Percentiles rank a stretch among this genome's conserved stretches.
Evolutionary conservation across 352 stramenopile species (phyloP).

Genomic region (Globisporangium spiculum): DNA sequence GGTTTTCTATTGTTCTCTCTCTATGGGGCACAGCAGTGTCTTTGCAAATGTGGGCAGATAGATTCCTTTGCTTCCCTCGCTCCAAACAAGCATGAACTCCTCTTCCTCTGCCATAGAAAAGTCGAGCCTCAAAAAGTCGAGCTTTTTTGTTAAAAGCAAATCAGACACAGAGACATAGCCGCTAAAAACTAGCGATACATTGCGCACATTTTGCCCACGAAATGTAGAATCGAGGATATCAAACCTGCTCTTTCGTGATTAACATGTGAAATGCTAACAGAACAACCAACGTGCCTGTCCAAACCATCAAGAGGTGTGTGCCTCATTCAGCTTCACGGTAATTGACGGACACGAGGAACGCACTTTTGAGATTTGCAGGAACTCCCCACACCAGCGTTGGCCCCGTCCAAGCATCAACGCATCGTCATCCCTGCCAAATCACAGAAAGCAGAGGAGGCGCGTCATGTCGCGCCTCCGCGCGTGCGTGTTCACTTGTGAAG

Average conservation of each 20-base stretch:
- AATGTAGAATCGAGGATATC: not conserved
- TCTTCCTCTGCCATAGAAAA: not conserved
- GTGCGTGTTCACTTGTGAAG: not conserved
- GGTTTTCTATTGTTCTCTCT: constrained; percentile 1
- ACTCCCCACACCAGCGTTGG: not conserved
- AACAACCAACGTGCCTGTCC: not conserved
- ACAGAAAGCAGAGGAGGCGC: not conserved
- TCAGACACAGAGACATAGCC: not conserved
- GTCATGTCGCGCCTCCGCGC: not conserved
- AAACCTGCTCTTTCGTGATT: not conserved
- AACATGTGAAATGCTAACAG: not conserved
- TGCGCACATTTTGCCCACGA: not conserved
- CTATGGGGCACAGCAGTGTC: not conserved
- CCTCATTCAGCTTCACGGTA: not conserved
- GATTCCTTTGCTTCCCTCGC: constrained; percentile 1
- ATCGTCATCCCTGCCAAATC: not conserved
- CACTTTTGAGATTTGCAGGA: not conserved
- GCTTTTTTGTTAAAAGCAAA: not conserved
- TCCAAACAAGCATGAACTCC: not conserved
- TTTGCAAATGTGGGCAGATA: constrained; percentile 2
- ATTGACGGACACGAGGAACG: not conserved
- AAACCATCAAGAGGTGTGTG: not conserved
- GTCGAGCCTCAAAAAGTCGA: not conserved
- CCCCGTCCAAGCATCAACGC: not conserved
- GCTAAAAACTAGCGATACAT: not conserved